phyloP scores from a whole-genome alignment of 257 asterid species.

The Gardenia jasminoides region DNA sequence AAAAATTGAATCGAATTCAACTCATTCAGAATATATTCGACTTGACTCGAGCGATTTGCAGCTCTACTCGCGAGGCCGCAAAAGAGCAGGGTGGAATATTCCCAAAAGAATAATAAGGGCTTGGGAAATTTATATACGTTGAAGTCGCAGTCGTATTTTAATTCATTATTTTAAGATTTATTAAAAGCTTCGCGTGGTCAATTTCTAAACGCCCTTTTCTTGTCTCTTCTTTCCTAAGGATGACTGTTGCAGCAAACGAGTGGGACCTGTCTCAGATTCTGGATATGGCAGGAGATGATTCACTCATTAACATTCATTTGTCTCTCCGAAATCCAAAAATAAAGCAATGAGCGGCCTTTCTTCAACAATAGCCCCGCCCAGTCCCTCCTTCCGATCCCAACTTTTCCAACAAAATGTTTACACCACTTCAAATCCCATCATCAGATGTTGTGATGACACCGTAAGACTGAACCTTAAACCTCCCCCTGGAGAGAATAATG shows the following conservation, averaged over 20 bases:
- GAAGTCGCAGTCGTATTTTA: no score
- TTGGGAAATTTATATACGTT: no score
- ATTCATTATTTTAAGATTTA: no score
- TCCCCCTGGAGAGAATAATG: constrained; percentile 18
- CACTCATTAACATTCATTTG: neutral
- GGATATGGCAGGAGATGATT: neutral
- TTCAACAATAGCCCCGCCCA: constrained; percentile 24
- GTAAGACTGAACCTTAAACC: constrained; percentile 1
- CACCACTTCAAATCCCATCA: constrained; percentile 10
- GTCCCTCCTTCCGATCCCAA: constrained; percentile 9
- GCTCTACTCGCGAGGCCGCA: no score
- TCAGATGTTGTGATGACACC: constrained; percentile 31
- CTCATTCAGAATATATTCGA: no score
- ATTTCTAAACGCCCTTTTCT: no score
- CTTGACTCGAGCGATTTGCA: no score
- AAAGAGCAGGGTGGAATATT: no score
- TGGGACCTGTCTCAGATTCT: neutral
- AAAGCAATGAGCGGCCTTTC: constrained; percentile 29
- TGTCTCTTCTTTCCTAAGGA: no score
- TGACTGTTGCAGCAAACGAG: neutral
- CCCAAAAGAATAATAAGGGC: no score
- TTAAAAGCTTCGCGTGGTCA: no score
- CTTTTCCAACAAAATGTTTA: constrained; percentile 5
- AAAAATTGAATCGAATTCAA: no score
- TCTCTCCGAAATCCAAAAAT: neutral